Evolutionary conservation across 2,329 filamentous ascomycete species (phyloP).

Genomic region (Fusarium zealandicum): DNA sequence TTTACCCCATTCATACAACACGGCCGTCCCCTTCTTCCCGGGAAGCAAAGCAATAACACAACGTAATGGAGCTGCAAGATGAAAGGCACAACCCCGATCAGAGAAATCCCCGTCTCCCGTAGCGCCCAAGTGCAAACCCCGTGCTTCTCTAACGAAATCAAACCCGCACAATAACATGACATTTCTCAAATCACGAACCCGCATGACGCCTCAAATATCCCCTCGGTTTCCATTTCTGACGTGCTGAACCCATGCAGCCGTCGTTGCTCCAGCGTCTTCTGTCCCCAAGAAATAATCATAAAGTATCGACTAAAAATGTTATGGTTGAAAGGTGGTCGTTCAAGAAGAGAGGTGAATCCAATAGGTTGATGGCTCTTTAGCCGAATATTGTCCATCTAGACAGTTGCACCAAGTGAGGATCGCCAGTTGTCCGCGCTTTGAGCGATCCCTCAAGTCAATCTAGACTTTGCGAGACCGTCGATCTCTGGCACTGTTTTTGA

Average conservation of each 20-base stretch:
- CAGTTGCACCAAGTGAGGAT: constrained; percentile 12
- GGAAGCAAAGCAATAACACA: constrained; percentile 10
- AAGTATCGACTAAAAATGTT: constrained; percentile 42
- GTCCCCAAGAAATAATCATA: constrained; percentile 28
- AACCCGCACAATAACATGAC: constrained; percentile 17
- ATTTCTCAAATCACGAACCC: constrained; percentile 16
- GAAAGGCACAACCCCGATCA: constrained; percentile 15
- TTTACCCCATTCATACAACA: constrained; percentile 32
- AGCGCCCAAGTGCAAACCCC: constrained; percentile 33
- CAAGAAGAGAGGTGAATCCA: constrained; percentile 43
- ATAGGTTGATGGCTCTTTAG: constrained; percentile 22
- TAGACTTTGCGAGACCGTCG: constrained; percentile 43
- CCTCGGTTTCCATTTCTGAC: constrained; percentile 23
- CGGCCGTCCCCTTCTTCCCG: constrained; percentile 11
- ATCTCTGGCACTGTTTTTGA: constrained; percentile 52
- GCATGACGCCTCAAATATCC: constrained; percentile 23
- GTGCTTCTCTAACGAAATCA: constrained; percentile 35
- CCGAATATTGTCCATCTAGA: constrained; percentile 10
- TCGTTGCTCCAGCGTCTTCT: constrained; percentile 26
- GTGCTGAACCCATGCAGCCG: constrained; percentile 33
- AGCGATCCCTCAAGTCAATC: background rate
- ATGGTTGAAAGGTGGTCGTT: constrained; percentile 39
- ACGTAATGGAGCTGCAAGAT: constrained; percentile 6
- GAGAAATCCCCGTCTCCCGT: constrained; percentile 20
- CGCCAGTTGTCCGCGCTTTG: background rate